Percentiles rank a stretch among this genome's conserved stretches.
These are phyloP conservation scores for Phycomyces blakesleeanus DNA, from an alignment of 192 early-diverging fungal genomes.

Conservation along the genomic window DNA sequence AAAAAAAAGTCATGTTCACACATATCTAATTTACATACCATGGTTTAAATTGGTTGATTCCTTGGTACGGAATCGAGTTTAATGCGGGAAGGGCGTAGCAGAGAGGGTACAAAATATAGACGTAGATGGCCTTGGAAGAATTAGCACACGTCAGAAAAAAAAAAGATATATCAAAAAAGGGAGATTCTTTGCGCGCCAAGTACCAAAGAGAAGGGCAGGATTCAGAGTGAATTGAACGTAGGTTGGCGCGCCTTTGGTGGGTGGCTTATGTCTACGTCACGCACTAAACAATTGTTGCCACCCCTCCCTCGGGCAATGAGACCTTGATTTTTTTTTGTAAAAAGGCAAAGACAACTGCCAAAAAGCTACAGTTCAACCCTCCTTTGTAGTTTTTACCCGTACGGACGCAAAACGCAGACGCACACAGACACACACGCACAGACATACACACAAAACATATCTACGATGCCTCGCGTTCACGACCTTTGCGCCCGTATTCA, in stretches of 20 bases:
- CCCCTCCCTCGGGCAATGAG: neutral
- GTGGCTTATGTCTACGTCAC: slow-evolving; percentile 12
- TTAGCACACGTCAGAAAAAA: neutral
- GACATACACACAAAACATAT: neutral
- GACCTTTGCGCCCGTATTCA: slow-evolving; percentile 87
- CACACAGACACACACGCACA: no score
- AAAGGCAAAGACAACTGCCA: neutral
- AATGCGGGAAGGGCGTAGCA: neutral
- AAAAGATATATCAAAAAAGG: neutral
- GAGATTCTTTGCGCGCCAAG: no score
- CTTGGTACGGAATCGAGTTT: neutral
- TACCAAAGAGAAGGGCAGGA: no score
- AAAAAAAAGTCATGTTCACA: no score
- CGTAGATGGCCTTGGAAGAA: neutral
- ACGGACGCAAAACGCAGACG: no score
- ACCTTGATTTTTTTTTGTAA: neutral
- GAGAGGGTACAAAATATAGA: neutral
- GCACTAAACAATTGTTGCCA: neutral
- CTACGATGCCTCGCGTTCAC: slow-evolving; percentile 69
- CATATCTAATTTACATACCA: slow-evolving; percentile 1
- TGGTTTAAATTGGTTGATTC: neutral
- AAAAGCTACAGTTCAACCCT: neutral
- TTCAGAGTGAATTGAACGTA: neutral
- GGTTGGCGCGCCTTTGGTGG: neutral
- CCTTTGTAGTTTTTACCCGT: no score